Conservation (phyloP, 805 yeast species). For the Saccharomycopsis oosterbeekiorum region DNA sequence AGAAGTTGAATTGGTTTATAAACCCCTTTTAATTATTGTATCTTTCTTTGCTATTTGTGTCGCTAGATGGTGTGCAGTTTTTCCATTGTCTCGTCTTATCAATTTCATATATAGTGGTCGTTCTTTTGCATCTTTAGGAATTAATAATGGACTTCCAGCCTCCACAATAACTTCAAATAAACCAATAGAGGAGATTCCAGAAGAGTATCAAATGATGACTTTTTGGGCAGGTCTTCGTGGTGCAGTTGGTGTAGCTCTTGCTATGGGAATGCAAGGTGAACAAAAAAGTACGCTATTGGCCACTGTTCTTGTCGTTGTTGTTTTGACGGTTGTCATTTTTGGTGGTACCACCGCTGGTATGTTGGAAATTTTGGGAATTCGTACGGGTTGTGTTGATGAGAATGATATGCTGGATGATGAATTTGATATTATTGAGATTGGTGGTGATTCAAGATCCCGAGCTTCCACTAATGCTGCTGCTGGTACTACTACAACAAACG, state of each 20-base stretch:
- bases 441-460: neutral
- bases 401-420: slow-evolving; percentile 71
- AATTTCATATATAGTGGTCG: slow-evolving; percentile 68
- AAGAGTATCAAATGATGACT: slow-evolving; percentile 95
- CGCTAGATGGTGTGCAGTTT: slow-evolving; percentile 95
- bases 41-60: slow-evolving; percentile 86
- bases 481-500: neutral
- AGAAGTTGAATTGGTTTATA: slow-evolving; percentile 89
- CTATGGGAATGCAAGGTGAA: slow-evolving; percentile 95
- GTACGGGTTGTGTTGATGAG: slow-evolving; percentile 82
- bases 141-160: slow-evolving; percentile 17
- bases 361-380: slow-evolving; percentile 90
- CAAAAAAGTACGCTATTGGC: slow-evolving; percentile 81
- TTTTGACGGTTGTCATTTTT: slow-evolving; percentile 86
- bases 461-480: neutral
- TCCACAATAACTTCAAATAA: slow-evolving; percentile 1
- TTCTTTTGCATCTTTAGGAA: slow-evolving; percentile 33
- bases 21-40: slow-evolving; percentile 84
- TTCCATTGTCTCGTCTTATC: slow-evolving; percentile 79
- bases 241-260: slow-evolving; percentile 98
- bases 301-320: slow-evolving; percentile 93
- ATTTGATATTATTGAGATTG: slow-evolving; percentile 57
- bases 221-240: slow-evolving; percentile 99
- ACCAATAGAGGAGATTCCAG: slow-evolving; percentile 79
- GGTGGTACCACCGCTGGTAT: slow-evolving; percentile 99